Evolutionary conservation across 306 rosid species (phyloP).

Genomic region (Sicyos edulis): DNA sequence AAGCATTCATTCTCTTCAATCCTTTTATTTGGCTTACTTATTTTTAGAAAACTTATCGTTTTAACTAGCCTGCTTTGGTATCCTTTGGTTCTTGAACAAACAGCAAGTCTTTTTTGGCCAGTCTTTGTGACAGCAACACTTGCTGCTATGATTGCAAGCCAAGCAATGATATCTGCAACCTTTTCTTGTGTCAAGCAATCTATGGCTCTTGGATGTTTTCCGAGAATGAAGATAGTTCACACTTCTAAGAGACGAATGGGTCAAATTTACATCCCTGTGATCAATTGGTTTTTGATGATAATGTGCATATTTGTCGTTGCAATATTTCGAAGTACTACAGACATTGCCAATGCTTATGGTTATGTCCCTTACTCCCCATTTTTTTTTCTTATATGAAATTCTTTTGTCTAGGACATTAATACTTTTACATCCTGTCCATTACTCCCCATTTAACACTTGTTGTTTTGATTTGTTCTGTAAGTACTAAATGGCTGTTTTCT

Average conservation of each 20-base stretch:
- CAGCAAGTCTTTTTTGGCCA: slow-evolving; percentile 93
- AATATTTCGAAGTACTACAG: slow-evolving; percentile 75
- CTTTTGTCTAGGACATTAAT: not conserved
- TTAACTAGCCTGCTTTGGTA: not conserved
- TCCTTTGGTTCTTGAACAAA: slow-evolving; percentile 23
- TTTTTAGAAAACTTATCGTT: not conserved
- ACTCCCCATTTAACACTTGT: not conserved
- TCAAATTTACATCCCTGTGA: slow-evolving; percentile 84
- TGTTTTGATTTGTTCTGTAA: not conserved
- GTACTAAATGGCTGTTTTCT: not conserved
- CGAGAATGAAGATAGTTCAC: slow-evolving; percentile 91
- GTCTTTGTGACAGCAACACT: slow-evolving; percentile 81
- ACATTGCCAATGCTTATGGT: slow-evolving; percentile 98
- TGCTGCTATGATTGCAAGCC: slow-evolving; percentile 99
- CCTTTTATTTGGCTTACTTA: slow-evolving; percentile 13
- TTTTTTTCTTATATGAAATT: slow-evolving; percentile 18
- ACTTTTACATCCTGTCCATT: not conserved
- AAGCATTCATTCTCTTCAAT: slow-evolving; percentile 11
- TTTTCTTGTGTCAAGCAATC: slow-evolving; percentile 95
- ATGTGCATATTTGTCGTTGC: slow-evolving; percentile 86
- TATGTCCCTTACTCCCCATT: slow-evolving; percentile 23
- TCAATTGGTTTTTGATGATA: slow-evolving; percentile 84
- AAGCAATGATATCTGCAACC: slow-evolving; percentile 98
- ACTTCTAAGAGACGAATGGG: slow-evolving; percentile 86
- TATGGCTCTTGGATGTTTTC: slow-evolving; percentile 99